A percentile compares a stretch with the other conserved stretches of the same genome.
These are phyloP conservation scores for Suhomyces terraborum DNA, from an alignment of 1,139 yeast genomes.

Conservation along the genomic window DNA sequence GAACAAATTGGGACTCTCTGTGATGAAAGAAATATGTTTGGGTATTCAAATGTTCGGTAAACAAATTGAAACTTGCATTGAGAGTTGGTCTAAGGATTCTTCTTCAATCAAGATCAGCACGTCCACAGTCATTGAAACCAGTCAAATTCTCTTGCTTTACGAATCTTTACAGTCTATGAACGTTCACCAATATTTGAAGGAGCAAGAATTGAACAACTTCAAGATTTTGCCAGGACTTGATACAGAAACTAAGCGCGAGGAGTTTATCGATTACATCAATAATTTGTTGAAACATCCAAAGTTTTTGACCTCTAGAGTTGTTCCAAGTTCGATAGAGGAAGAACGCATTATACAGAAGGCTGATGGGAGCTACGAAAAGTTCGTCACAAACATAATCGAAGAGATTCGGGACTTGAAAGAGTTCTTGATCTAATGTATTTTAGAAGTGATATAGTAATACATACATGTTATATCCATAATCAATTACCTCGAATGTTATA, in stretches of 20 bases:
- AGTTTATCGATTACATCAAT: conserved; percentile 58
- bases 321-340: conserved; percentile 66
- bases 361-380: conserved; percentile 40
- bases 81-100: conserved; percentile 69
- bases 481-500: too few relatives aligned
- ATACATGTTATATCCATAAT: not conserved
- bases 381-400: conserved; percentile 52
- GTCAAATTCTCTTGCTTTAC: conserved; percentile 69
- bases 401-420: conserved; percentile 61
- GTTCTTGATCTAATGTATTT: conserved; percentile 25
- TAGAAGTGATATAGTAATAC: conserved; percentile 2
- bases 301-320: conserved; percentile 68
- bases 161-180: conserved; percentile 56
- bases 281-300: conserved; percentile 85
- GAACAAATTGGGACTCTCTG: conserved; percentile 61
- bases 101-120: conserved; percentile 57
- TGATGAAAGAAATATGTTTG: conserved; percentile 65
- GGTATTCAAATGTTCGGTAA: conserved; percentile 64
- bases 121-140: conserved; percentile 74
- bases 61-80: conserved; percentile 65
- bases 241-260: conserved; percentile 54
- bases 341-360: conserved; percentile 51
- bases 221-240: conserved; percentile 64
- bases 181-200: conserved; percentile 43
- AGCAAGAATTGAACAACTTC: conserved; percentile 25